Evolutionary conservation across 805 yeast genomes (phyloP), one percentile per base, ranked within the genome.

Genomic region (Scheffersomyces amazonensis): DNA sequence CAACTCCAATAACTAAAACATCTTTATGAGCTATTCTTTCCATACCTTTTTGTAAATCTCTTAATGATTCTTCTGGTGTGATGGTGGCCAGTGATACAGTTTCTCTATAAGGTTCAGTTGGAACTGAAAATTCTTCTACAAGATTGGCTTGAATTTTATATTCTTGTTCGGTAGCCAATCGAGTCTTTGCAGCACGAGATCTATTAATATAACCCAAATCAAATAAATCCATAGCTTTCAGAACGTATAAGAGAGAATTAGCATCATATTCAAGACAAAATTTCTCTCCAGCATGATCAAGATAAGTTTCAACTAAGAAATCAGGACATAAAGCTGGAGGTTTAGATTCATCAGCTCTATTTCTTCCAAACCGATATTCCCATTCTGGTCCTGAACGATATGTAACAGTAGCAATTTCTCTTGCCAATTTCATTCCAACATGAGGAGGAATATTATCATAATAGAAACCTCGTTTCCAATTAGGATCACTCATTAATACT

Each of bases 381-480:
- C 97, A 90, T 62, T 90, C 97, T 1, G 97, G 97, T 2, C 97
- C 97, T 1, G 96, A 87, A 49, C 97, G 72, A 60, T 90, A 90
- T 0, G 96, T 88, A 39, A 90, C 87, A 0, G 97, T 90, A 22
- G 96, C 96, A 34, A 90, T 87, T 59, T 88, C 96, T 46, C 97
- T 73, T 1, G 96, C 91, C 25, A 90, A 72, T 56, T 90, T 90
- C 96, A 90, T 89, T 12, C 97, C 97, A 17, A 83, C 80, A 58
- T 90, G 96, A 1, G 97, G 97, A 6, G 96, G 96, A 1, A 89
- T 67, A 4, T 63, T 58, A 39, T 78, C 87, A 57, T 90, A 90
- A 58, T 86, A 86, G 58, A 79, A 83, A 0, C 97, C 97, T 47
- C 96, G 75, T 48, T 83, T 84, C 97, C 97, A 90, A 58, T 89